phyloP scores from a whole-genome alignment of 129 eudicot genomes.

The Gnaphalium uliginosum region DNA sequence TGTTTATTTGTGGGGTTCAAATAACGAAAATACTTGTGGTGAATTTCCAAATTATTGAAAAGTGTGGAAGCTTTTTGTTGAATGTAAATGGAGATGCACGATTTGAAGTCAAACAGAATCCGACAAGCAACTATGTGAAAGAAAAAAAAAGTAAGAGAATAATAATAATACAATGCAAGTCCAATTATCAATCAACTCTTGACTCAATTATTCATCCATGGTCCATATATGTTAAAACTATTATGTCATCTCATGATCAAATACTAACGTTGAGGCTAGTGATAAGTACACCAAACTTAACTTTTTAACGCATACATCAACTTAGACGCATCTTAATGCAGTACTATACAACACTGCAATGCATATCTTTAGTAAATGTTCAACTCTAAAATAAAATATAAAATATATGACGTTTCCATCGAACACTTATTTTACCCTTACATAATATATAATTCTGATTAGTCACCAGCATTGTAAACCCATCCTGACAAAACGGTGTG shows the following conservation, averaged over 20 bases:
- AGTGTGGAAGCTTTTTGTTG: constrained; percentile 3
- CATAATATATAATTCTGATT: too few relatives aligned
- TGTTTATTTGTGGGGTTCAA: constrained; percentile 11
- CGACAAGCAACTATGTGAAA: constrained; percentile 35
- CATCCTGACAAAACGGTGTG: too few relatives aligned
- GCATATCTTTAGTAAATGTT: too few relatives aligned
- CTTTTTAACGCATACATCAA: too few relatives aligned
- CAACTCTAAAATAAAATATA: too few relatives aligned
- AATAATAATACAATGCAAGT: constrained; percentile 21
- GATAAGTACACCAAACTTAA: too few relatives aligned
- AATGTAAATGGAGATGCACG: constrained; percentile 13
- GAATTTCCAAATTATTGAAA: not conserved
- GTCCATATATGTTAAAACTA: not conserved
- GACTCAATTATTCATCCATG: constrained; percentile 28
- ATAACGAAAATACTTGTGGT: not conserved
- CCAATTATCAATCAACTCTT: constrained; percentile 20
- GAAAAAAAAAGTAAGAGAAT: constrained; percentile 27
- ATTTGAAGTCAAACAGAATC: constrained; percentile 28
- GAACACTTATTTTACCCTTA: too few relatives aligned
- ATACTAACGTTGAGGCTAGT: too few relatives aligned
- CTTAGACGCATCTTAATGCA: too few relatives aligned
- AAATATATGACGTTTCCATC: too few relatives aligned
- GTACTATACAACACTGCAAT: too few relatives aligned
- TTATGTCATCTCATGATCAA: not conserved
- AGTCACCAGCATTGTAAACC: too few relatives aligned